Evolutionary conservation across 495 filamentous ascomycete species (phyloP), one percentile per base, ranked within the genome.

Genomic region (Oidiodendron maius): DNA sequence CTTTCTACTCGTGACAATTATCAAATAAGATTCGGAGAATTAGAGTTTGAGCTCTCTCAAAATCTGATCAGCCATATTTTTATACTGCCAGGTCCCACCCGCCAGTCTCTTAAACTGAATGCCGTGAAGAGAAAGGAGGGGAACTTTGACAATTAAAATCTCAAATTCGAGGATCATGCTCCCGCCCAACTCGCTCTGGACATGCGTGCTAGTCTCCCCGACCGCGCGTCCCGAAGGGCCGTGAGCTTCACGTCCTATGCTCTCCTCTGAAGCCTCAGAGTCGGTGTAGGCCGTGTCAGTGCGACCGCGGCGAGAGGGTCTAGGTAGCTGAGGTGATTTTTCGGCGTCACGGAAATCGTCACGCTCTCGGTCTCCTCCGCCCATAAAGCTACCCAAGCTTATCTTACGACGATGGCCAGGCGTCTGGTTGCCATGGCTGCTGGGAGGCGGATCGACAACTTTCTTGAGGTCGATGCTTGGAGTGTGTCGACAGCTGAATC

Each of bases 51-150:
- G 64, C 57, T 91, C 90, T 59, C 84, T 78, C 54, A 99, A 70
- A 62, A 99, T 97, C 61, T 87, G 87, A 64, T 94, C 89, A 36
- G 93, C 93, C 87, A 97, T 89, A 52, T 89, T 87, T 70, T 96
- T 95, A 62, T 96, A 99, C 66, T 96, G 90, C 91, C 91, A 96
- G 52, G 93, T 96, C 32, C 91, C 87, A 4, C 93, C 95, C 23
- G 87, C 81, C 38, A 97, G 82, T 65, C 91, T 89, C 75, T 99
- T 99, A 72, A 99, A 99, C 65, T 99, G 93, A 41, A 99, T 88
- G 35, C 93, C 93, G 59, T 97, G 91, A 51, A 99, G 66, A 17
- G 84, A 87, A 55, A 99, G 84, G 41, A 99, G 68, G 21, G 93
- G 93, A 25, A 99, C 89, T 71, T 99, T 99, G 51, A 99, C 93